Conservation (phyloP, 306 rosid species). For the Chamaecrista fasciculata region DNA sequence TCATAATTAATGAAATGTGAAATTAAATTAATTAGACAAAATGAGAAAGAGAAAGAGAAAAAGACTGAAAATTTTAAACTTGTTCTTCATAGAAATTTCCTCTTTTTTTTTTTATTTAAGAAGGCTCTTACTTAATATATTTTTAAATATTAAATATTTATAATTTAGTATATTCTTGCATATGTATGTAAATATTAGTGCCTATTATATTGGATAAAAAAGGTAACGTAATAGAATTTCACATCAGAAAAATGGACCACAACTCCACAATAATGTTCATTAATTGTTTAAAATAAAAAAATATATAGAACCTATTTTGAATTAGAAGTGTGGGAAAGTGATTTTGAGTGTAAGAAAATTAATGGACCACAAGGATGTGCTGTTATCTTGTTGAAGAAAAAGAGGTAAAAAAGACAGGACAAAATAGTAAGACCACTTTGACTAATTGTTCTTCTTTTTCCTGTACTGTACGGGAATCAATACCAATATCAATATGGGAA, state of each 20-base stretch:
- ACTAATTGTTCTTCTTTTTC: conserved; percentile 4
- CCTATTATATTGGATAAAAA: too few species aligned
- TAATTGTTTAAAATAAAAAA: neutral
- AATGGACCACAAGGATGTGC: conserved; percentile 40
- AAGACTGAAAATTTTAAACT: too few species aligned
- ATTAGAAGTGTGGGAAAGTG: conserved; percentile 43
- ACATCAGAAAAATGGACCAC: conserved; percentile 17
- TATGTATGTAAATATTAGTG: too few species aligned
- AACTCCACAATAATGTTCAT: neutral
- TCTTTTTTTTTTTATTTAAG: neutral
- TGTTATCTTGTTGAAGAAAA: neutral
- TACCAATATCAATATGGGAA: neutral
- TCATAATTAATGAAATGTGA: too few species aligned
- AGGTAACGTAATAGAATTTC: too few species aligned
- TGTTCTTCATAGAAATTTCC: too few species aligned
- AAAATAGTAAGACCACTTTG: conserved; percentile 29
- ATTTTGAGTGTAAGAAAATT: neutral
- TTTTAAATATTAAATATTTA: neutral
- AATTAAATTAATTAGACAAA: too few species aligned
- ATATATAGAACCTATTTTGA: conserved; percentile 4
- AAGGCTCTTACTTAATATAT: neutral
- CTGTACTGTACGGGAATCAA: conserved; percentile 16
- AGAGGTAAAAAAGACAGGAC: conserved; percentile 8
- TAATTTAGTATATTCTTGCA: neutral
- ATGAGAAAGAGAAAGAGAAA: too few species aligned